phyloP scores from a whole-genome alignment of 768 basidiomycete genomes.

The Lentinula sp. region DNA sequence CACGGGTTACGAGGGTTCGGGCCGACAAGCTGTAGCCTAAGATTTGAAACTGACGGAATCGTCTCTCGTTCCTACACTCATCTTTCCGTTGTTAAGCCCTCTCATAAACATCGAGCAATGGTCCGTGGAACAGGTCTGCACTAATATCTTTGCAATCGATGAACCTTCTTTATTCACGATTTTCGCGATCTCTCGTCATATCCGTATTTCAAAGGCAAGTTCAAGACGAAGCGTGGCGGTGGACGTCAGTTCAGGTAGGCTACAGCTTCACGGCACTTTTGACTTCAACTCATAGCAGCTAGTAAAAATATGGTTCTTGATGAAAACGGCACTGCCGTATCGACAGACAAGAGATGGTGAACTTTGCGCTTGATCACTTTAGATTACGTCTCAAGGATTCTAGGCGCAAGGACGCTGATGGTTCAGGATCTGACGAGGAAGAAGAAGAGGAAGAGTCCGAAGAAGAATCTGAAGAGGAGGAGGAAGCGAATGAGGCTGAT shows the following conservation, averaged over 20 bases:
- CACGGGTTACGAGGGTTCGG: neutral
- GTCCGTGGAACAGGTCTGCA: constrained; percentile 44
- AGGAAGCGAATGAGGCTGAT: constrained; percentile 25
- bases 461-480: constrained; percentile 31
- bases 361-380: constrained; percentile 15
- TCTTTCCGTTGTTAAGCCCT: neutral
- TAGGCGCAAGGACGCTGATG: constrained; percentile 39
- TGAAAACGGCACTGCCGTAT: constrained; percentile 47
- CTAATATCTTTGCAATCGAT: neutral
- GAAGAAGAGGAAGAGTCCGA: constrained; percentile 32
- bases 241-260: constrained; percentile 75
- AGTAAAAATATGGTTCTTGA: constrained; percentile 56
- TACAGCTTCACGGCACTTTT: neutral
- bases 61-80: neutral
- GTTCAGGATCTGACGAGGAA: constrained; percentile 37
- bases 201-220: constrained; percentile 49
- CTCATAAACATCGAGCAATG: constrained; percentile 22
- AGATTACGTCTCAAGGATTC: constrained; percentile 23
- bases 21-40: neutral
- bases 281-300: neutral
- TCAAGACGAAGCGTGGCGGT: constrained; percentile 83
- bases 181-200: neutral
- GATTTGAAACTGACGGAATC: no score
- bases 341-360: constrained; percentile 41
- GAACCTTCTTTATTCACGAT: neutral